Conservation (phyloP, 495 filamentous ascomycete species). For the Tuber brumale region DNA sequence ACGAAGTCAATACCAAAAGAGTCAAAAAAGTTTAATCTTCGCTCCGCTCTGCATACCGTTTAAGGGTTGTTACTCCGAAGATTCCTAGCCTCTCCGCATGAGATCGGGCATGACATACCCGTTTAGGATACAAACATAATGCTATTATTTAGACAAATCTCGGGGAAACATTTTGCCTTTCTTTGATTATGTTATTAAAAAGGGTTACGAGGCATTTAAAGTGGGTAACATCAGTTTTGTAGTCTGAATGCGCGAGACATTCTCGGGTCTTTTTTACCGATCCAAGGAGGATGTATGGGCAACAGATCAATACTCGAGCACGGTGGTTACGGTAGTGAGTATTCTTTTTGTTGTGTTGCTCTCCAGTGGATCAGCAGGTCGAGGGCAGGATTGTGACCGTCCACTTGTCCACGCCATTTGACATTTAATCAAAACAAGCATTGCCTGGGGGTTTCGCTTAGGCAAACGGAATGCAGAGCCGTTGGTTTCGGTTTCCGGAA, state of each 20-base stretch:
- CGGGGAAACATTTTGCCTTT: neutral
- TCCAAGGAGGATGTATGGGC: neutral
- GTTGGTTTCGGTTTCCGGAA: constrained; percentile 33
- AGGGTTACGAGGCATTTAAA: neutral
- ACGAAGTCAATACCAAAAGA: neutral
- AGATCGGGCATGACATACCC: neutral
- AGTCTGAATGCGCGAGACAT: neutral
- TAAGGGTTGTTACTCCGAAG: neutral
- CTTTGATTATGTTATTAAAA: constrained; percentile 1
- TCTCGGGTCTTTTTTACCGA: neutral
- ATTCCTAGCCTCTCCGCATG: neutral
- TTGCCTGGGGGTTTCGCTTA: constrained; percentile 24
- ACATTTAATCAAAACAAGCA: constrained; percentile 13
- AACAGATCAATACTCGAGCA: neutral
- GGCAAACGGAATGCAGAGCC: constrained; percentile 28
- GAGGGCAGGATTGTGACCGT: constrained; percentile 10
- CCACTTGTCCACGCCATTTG: constrained; percentile 14
- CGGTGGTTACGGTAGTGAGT: neutral
- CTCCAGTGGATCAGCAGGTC: neutral
- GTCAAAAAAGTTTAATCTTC: neutral
- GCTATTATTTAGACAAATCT: neutral
- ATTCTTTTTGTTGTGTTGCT: neutral
- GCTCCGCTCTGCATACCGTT: neutral
- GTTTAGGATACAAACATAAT: neutral
- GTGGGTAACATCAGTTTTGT: neutral